Base-by-base conservation (phyloP, 805 yeast species). In the Wickerhamiella azymoides region DNA sequence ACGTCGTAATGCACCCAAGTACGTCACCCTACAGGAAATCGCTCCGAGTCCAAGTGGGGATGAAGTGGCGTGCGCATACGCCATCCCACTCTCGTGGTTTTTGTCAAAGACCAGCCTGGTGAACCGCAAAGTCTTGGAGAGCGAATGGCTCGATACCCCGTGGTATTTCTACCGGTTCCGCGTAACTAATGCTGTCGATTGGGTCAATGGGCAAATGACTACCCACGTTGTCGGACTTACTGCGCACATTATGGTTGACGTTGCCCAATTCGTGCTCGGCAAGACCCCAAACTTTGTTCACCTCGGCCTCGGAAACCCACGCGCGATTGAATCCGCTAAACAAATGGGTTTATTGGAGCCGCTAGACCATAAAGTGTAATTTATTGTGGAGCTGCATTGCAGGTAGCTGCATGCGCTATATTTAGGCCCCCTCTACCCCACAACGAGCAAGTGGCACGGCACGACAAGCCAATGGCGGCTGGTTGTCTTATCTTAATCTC, bases 241-340 rank as follows among this genome's bases (percentile, higher is more conserved):
- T 2, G 50, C 50, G 5, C 50, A 48, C 27, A 45, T 48, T 18
- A 9, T 48, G 19, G 47, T 48, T n/a, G 50, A 48, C 33, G 40
- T 33, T 8, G 50, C 50, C n/a, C 43, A 48, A 5, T 45, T 21
- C 16, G 9, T 18, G 10, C 17, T 24, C 17, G 36, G 33, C 9
- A 24, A 25, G 1, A 24, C 10, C 1, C 48, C 50, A 10, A 39
- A 42, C 7, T 48, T 48, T 28, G 35, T 30, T 24, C 30, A 36
- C n/a, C 10, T 41, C 11, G 42, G n/a, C 1, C 9, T 45, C 17
- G 50, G 50, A 4, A 41, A 35, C 30, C n/a, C 21, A 14, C 27
- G 11, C 5, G 48, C 48, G 8, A 43, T 45, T 3, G 14, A 35
- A 16, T 25, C 25, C n/a, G 47, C 50, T 13, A 14, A 45, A 24